A percentile compares a stretch with the other conserved stretches of the same genome.
Evolutionary conservation across 768 basidiomycete genomes (phyloP).

Genomic region (Ramaria rubella): DNA sequence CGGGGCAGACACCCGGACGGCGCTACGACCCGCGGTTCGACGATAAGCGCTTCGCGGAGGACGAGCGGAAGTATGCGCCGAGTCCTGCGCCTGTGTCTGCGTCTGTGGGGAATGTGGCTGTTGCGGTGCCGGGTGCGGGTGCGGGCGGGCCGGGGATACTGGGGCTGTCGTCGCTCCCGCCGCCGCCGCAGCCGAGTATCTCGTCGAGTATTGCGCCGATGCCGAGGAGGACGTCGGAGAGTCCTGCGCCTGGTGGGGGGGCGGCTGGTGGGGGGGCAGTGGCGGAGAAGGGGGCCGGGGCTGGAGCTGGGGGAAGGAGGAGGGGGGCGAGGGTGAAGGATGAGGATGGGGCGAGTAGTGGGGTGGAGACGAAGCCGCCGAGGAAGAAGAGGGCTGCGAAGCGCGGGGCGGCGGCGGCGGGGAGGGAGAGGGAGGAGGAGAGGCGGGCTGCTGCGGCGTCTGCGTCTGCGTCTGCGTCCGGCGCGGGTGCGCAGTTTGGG

Average conservation of each 20-base stretch:
- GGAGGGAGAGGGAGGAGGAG: slow-evolving; percentile 30
- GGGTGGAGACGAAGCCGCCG: slow-evolving; percentile 16
- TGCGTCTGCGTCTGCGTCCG: not conserved
- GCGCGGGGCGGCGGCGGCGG: slow-evolving; percentile 12
- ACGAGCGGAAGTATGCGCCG: slow-evolving; percentile 36
- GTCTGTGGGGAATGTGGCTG: too few species aligned
- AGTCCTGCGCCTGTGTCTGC: slow-evolving; percentile 21
- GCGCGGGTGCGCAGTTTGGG: slow-evolving; percentile 18
- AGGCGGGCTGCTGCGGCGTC: too few species aligned
- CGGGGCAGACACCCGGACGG: too few species aligned
- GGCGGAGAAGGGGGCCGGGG: not conserved
- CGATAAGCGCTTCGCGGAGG: slow-evolving; percentile 22
- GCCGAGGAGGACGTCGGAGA: slow-evolving; percentile 5
- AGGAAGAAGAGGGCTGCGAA: slow-evolving; percentile 18
- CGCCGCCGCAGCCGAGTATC: slow-evolving; percentile 1
- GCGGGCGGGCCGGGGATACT: not conserved
- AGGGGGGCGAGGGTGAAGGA: slow-evolving; percentile 14
- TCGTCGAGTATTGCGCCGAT: not conserved
- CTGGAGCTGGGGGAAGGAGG: not conserved
- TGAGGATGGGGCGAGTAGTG: slow-evolving; percentile 9
- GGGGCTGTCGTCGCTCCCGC: slow-evolving; percentile 1
- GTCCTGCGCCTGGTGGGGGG: slow-evolving; percentile 8
- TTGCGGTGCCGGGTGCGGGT: not conserved
- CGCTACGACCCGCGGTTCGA: slow-evolving; percentile 64
- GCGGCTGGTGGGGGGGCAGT: slow-evolving; percentile 16